Percentiles rank a stretch among this genome's conserved stretches.
Conservation (phyloP, 192 early-diverging fungal genomes). For the Entomortierella beljakovae region DNA sequence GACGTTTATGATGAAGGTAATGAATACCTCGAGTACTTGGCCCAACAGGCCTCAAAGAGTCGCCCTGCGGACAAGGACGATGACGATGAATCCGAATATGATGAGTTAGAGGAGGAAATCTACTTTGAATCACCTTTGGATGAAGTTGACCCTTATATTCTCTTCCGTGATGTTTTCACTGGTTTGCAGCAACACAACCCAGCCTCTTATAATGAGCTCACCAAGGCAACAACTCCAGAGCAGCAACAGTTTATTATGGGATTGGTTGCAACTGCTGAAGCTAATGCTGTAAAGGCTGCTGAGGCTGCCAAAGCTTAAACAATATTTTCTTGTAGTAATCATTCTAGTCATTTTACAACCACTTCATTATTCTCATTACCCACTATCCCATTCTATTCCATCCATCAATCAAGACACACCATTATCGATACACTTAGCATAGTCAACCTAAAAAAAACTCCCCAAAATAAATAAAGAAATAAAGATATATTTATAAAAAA, state of each 20-base stretch:
- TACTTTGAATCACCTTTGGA: conserved; percentile 85
- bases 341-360: no score
- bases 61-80: conserved; percentile 51
- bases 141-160: conserved; percentile 76
- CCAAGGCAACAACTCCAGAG: conserved; percentile 65
- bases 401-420: background rate
- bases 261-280: conserved; percentile 61
- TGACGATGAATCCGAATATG: conserved; percentile 76
- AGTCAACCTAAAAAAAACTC: background rate
- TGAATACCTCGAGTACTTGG: conserved; percentile 57
- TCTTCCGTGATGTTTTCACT: conserved; percentile 74
- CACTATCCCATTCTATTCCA: no score
- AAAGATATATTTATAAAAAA: background rate
- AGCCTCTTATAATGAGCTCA: conserved; percentile 64
- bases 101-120: conserved; percentile 81
- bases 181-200: conserved; percentile 67
- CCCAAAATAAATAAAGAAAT: background rate
- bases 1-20: conserved; percentile 56
- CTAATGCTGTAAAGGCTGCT: conserved; percentile 42
- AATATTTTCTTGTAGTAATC: no score
- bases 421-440: background rate
- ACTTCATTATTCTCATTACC: no score
- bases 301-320: conserved; percentile 30
- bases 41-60: conserved; percentile 55
- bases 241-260: conserved; percentile 65